Percentiles rank a stretch among this genome's conserved stretches.
Conservation (phyloP, 305 asterid genomes). For the Fraxinus greggii region DNA sequence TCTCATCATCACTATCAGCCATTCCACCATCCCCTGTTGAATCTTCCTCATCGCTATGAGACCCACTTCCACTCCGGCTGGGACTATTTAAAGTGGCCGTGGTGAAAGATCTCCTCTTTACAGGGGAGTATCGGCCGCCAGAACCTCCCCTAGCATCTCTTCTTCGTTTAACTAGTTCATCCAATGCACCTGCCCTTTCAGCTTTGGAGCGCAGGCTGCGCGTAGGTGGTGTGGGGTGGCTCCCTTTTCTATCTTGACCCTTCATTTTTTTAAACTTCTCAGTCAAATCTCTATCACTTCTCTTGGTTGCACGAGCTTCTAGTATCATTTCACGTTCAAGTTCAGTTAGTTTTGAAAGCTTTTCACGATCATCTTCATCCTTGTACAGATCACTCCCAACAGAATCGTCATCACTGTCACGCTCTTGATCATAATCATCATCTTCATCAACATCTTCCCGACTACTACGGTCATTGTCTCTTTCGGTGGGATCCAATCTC, state of each 20-base stretch:
- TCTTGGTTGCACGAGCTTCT: slow-evolving; percentile 83
- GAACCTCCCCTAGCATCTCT: slow-evolving; percentile 73
- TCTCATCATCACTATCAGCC: slow-evolving; percentile 92
- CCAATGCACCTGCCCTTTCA: slow-evolving; percentile 83
- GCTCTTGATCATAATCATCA: slow-evolving; percentile 47
- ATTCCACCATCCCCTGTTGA: slow-evolving; percentile 82
- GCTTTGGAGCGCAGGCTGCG: slow-evolving; percentile 81
- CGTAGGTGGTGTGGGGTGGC: slow-evolving; percentile 67
- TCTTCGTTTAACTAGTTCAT: slow-evolving; percentile 75
- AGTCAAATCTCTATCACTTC: slow-evolving; percentile 77
- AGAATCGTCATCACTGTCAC: slow-evolving; percentile 87
- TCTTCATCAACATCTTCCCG: slow-evolving; percentile 60
- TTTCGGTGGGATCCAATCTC: slow-evolving; percentile 72
- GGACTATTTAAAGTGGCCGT: slow-evolving; percentile 68
- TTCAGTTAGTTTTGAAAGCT: slow-evolving; percentile 85
- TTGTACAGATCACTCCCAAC: slow-evolving; percentile 95
- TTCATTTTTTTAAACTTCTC: slow-evolving; percentile 61
- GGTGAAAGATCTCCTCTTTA: slow-evolving; percentile 68
- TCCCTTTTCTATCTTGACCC: slow-evolving; percentile 56
- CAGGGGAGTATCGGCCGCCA: slow-evolving; percentile 71
- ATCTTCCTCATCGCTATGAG: slow-evolving; percentile 75
- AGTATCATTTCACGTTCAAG: slow-evolving; percentile 84
- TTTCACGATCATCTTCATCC: slow-evolving; percentile 79
- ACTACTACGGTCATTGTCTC: slow-evolving; percentile 69
- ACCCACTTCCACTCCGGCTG: slow-evolving; percentile 70